phyloP scores from a whole-genome alignment of 2,329 filamentous ascomycete species.

The Sordariomycetes sp. region DNA sequence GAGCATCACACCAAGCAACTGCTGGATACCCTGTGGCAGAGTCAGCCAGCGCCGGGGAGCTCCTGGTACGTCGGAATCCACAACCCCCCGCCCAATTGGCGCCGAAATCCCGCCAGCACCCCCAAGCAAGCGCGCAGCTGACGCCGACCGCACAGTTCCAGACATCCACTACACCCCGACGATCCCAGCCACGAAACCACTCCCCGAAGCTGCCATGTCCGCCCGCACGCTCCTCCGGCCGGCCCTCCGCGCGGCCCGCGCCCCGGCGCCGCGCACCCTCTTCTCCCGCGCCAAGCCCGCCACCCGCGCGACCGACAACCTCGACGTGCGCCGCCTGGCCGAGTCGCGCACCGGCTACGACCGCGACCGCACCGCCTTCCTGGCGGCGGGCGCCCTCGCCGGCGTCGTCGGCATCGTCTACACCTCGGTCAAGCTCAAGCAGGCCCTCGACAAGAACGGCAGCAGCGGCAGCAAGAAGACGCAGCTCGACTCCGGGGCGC shows the following conservation, averaged over 20 bases:
- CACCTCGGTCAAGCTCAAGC: conserved; percentile 39
- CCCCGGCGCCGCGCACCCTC: conserved; percentile 19
- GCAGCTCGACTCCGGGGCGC: conserved; percentile 29
- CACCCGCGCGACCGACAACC: conserved; percentile 28
- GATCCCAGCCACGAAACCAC: no score
- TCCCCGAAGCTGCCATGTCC: conserved; percentile 13
- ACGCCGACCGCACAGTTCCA: no score
- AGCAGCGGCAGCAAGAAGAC: no score
- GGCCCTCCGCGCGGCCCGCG: conserved; percentile 10
- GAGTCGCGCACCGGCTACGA: conserved; percentile 37
- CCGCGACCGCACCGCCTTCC: conserved; percentile 37
- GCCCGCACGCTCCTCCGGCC: conserved; percentile 14
- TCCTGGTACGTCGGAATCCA: no score
- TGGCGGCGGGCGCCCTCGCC: conserved; percentile 37
- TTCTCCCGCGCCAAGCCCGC: conserved; percentile 14
- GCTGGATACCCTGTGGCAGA: no score
- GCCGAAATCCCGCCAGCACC: no score
- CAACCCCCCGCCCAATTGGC: no score
- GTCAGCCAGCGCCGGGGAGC: no score
- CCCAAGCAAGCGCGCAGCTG: no score
- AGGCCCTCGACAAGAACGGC: conserved; percentile 21
- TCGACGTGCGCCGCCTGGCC: conserved; percentile 38
- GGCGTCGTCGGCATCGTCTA: conserved; percentile 39
- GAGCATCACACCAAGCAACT: no score
- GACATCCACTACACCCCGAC: no score